These are phyloP conservation scores for Phaseolus lunatus DNA, from an alignment of 306 rosid genomes.

Conservation along the genomic window DNA sequence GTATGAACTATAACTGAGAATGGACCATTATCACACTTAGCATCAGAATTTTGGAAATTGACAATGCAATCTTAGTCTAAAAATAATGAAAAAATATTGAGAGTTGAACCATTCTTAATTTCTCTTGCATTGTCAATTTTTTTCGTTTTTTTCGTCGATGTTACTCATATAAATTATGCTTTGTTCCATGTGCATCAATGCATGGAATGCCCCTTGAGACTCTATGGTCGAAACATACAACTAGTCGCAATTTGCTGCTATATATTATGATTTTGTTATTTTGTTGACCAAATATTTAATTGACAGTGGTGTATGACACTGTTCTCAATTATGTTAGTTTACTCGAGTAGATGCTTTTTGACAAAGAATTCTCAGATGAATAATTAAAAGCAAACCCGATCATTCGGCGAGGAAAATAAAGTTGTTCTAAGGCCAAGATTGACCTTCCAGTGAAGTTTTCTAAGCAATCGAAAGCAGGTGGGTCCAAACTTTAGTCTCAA, in stretches of 20 bases:
- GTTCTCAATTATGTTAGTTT: slow-evolving; percentile 49
- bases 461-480: slow-evolving; percentile 56
- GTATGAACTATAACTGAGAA: slow-evolving; percentile 15
- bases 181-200: background rate
- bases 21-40: background rate
- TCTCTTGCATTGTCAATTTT: background rate
- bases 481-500: slow-evolving; percentile 54
- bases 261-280: slow-evolving; percentile 24
- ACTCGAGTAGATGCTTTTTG: slow-evolving; percentile 60
- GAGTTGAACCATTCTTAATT: slow-evolving; percentile 11
- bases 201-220: slow-evolving; percentile 23
- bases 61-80: slow-evolving; percentile 5
- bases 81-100: background rate
- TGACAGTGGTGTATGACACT: slow-evolving; percentile 42
- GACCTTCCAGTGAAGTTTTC: slow-evolving; percentile 58
- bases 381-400: slow-evolving; percentile 52
- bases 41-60: slow-evolving; percentile 30
- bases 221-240: slow-evolving; percentile 31
- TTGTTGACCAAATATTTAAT: slow-evolving; percentile 37
- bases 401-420: slow-evolving; percentile 63
- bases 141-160: background rate
- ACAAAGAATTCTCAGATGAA: slow-evolving; percentile 55
- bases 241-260: slow-evolving; percentile 19
- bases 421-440: slow-evolving; percentile 57
- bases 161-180: background rate